Evolutionary conservation across 441 rosid species (phyloP), one percentile per base, ranked within the genome.

Genomic region (Omphalea diandra): DNA sequence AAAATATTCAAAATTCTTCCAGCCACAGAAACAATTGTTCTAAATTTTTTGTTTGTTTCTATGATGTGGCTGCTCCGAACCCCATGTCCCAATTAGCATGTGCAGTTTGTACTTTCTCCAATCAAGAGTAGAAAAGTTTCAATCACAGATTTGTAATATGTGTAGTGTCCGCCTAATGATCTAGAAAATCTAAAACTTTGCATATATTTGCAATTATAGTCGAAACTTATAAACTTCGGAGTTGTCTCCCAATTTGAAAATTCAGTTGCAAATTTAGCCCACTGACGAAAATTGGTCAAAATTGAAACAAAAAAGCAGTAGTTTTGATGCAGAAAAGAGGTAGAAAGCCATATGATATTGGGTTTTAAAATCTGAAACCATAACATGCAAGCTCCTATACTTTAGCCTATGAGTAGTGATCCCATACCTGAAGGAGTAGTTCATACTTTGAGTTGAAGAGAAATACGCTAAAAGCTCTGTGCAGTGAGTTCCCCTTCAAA

Each of bases 401-500:
- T 68, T 31, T 47, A 65, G 38, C 40, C 2, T n/a, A 44, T 14
- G 12, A 27, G 11, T 27, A 11, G 1, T 11, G 65, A 46, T 49
- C 12, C 57, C 63, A 75, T 81, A 94, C 99, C 97, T 94, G 98
- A 77, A 94, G 98, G 61, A 94, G 93, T 40, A 94, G 77, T 87
- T 94, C 99, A 64, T 88, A 88, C 64, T 90, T 94, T 9, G 98
- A 81, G 87, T 92, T 94, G 75, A 92, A 92, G 71, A 94, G 77
- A 71, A 94, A 94, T n/a, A 94, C 98, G 65, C 98, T 94, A 74
- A 94, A 94, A 43, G 99, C 99, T 76, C 99, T 90, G 73, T 92
- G 99, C 68, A 94, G 83, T 78, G 91, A 76, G 69, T 89, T 87
- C 62, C 80, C 84, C 67, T 91, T 82, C 77, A 88, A 86, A n/a